Percentiles rank a stretch among this genome's conserved stretches.
Conservation (phyloP, 768 basidiomycete genomes). For the Rhodotorula toruloides region DNA sequence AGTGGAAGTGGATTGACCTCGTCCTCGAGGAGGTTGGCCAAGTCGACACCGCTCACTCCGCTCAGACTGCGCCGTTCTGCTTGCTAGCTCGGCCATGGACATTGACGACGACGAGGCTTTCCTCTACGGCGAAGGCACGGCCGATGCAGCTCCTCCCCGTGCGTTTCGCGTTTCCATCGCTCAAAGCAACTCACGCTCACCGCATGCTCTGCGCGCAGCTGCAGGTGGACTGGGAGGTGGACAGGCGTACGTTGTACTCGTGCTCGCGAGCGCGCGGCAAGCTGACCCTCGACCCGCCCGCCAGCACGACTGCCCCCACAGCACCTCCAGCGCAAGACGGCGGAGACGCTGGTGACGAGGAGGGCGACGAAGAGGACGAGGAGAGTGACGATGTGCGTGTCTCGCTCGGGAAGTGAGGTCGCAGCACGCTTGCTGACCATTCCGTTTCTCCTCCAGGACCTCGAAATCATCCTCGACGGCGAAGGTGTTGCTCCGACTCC, state of each 20-base stretch:
- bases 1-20: too few species aligned
- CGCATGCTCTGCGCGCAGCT: not conserved
- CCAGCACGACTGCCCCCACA: conserved; percentile 35
- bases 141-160: conserved; percentile 1
- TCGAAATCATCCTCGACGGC: conserved; percentile 83
- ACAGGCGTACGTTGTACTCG: too few species aligned
- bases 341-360: conserved; percentile 51
- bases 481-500: conserved; percentile 60
- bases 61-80: not conserved
- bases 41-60: too few species aligned
- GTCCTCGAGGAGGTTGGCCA: not conserved
- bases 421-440: conserved; percentile 14
- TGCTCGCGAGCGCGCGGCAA: too few species aligned
- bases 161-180: too few species aligned
- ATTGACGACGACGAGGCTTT: conserved; percentile 41
- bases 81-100: not conserved
- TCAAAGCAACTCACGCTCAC: too few species aligned
- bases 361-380: conserved; percentile 47
- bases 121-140: conserved; percentile 28
- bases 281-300: not conserved
- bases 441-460: conserved; percentile 53
- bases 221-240: too few species aligned
- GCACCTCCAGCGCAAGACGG: conserved; percentile 50
- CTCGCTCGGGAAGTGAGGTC: conserved; percentile 6
- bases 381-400: conserved; percentile 54